Base-by-base conservation (phyloP, 2,329 filamentous ascomycete species). In the Colletotrichum tofieldiae region DNA sequence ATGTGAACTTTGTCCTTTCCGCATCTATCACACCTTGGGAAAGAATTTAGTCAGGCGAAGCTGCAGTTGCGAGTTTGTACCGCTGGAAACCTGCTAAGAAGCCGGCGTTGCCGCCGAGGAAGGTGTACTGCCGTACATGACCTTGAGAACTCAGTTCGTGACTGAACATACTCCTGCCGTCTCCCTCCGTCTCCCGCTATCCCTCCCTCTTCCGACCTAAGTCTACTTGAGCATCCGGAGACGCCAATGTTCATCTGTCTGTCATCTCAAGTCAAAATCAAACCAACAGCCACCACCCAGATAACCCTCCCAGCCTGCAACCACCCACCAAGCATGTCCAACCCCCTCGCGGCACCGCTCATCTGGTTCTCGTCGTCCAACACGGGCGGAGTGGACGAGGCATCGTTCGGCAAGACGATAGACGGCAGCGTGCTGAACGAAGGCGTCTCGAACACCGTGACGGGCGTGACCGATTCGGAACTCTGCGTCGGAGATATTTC, bases 371-470 rank as follows among this genome's bases (percentile, higher is more conserved):
- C 45, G 7, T 47, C 5, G 7, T 32, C 41, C 12, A 45, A 39
- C 14, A 29, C 20, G 7, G 45, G 32, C 3, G 60, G 60, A 3
- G 32, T 7, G 45, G 35, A 20, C 6, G 55, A 5, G 8, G 56
- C 32, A 9, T 71, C 70, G 16, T 72, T 61, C 7, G 70, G 70
- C 23, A 11, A 20, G 4, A 70, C 54, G 6, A 72, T 41, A 14
- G 58, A n/a, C 18, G 70, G 70, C 39, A 69, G 1, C 23, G 66
- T 51, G 29, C 32, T 12, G 47, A 71, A 70, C 29, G 59, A 35
- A 9, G 65, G 65, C 32, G 60, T 69, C 47, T 51, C 70, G 23
- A 72, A 69, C 4, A 72, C 70, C 12, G 70, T 72, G 35, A 72
- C 66, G 7, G 65, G 70, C 20, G 70, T 70, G 26, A 71, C 32